Conservation (phyloP, 352 stramenopile species). For the Phytophthora melonis region DNA sequence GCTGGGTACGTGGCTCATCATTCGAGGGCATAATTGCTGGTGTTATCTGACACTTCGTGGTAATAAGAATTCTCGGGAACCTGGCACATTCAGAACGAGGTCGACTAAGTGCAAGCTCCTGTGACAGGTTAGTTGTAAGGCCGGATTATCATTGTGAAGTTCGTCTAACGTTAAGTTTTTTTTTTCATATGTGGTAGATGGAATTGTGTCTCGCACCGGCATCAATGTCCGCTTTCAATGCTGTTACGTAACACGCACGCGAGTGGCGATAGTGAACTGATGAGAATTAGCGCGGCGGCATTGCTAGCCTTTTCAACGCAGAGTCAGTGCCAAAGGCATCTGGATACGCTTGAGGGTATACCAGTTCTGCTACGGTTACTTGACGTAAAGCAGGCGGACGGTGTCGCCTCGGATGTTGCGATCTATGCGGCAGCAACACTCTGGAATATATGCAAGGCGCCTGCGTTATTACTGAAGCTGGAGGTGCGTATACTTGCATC, state of each 20-base stretch:
- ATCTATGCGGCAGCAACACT: constrained; percentile 61
- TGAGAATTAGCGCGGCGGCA: constrained; percentile 57
- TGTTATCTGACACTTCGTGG: not conserved
- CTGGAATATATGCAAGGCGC: constrained; percentile 80
- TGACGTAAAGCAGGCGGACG: constrained; percentile 34
- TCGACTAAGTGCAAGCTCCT: constrained; percentile 68
- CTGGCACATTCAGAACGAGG: constrained; percentile 62
- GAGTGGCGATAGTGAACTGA: constrained; percentile 40
- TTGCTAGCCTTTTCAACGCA: constrained; percentile 76
- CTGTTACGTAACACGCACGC: constrained; percentile 49
- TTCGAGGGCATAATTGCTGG: not conserved
- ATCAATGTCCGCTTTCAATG: constrained; percentile 72
- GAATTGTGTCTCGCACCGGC: constrained; percentile 74
- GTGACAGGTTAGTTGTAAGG: constrained; percentile 46
- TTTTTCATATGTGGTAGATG: constrained; percentile 42
- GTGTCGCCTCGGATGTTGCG: constrained; percentile 43
- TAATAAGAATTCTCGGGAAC: constrained; percentile 68
- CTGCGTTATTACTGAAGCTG: constrained; percentile 69
- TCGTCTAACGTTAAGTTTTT: not conserved
- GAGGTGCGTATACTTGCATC: constrained; percentile 43
- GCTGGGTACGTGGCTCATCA: constrained; percentile 29
- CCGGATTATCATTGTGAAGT: not conserved
- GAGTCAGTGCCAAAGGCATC: constrained; percentile 75
- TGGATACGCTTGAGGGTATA: constrained; percentile 61
- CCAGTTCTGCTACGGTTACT: constrained; percentile 59